Base-by-base conservation (phyloP, 106 monocot genomes). In the Acorus calamus region DNA sequence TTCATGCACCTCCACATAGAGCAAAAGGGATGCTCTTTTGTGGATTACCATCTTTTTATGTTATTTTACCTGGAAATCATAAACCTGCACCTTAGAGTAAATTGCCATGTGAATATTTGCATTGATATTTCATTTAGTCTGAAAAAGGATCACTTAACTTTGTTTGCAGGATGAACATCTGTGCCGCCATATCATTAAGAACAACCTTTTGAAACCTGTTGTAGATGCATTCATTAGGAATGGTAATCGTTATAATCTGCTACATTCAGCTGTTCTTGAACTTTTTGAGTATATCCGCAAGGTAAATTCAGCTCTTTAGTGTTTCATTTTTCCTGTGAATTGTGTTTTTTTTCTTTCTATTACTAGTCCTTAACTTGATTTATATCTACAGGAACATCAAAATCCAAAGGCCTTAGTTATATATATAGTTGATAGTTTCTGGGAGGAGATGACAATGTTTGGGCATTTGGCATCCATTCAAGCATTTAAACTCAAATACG, bases 161-260 rank as follows among this genome's bases (percentile, higher is more conserved):
- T 68, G 46, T 78, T 71, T 73, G 12, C 79, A 98, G 98, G 98
- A 98, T 75, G 92, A 98, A 5, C 79, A 77, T 61, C 71, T 98
- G 51, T 53, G 83, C 73, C 78, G 81, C 13, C 92, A 92, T 63
- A 78, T 98, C 66, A 92, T 79, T 2, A 98, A 88, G 67, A 83
- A 88, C 73, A 92, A 98, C 73, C 79, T 88, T 56, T 73, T 98
- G 48, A 92, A 83, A 67, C 92, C 98, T 53, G 71, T 98, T 49
- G 67, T 98, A 50, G 98, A 98, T 2, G 88, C 69, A 41, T 98
- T 98, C 69, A 51, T 85, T 73, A 68, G 78, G 60, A 98, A 98
- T 72, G 98, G 98, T 2, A 74, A 81, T 65, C 84, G 79, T 8
- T 98, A 98, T 66, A 98, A 98, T 64, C 85, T 98, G 92, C 71